These are phyloP conservation scores for Hansenula lynferdii DNA, from an alignment of 1,139 yeast genomes.

Conservation along the genomic window DNA sequence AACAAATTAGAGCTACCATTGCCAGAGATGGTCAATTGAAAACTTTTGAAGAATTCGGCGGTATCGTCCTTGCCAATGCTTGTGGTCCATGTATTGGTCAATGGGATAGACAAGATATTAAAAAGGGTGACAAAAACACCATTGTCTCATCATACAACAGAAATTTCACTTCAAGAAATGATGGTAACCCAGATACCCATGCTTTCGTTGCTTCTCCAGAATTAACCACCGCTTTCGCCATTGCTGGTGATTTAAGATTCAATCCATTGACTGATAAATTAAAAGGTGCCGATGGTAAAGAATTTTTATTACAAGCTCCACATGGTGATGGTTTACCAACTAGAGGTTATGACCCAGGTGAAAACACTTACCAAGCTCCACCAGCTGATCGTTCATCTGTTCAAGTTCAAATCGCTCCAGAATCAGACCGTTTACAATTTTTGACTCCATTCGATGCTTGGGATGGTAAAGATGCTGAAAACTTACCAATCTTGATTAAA, in stretches of 20 bases:
- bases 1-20: constrained; percentile 97
- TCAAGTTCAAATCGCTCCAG: constrained; percentile 73
- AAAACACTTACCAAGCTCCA: constrained; percentile 97
- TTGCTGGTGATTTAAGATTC: constrained; percentile 97
- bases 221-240: constrained; percentile 92
- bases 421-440: constrained; percentile 83
- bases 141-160: constrained; percentile 99
- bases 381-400: constrained; percentile 82
- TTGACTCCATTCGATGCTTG: constrained; percentile 90
- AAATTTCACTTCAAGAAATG: constrained; percentile 98
- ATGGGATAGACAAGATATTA: constrained; percentile 98
- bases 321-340: constrained; percentile 90
- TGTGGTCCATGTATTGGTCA: constrained; percentile 99
- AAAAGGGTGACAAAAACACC: constrained; percentile 98
- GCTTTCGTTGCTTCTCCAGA: constrained; percentile 99
- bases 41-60: constrained; percentile 90
- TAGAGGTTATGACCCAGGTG: constrained; percentile 92
- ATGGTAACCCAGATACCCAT: constrained; percentile 98
- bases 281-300: constrained; percentile 92
- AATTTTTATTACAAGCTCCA: constrained; percentile 90
- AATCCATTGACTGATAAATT: constrained; percentile 96
- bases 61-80: constrained; percentile 94
- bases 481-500: constrained; percentile 92
- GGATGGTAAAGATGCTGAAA: constrained; percentile 93
- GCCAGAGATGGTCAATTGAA: constrained; percentile 95